phyloP scores from a whole-genome alignment of 306 rosid species.

The Rubus idaeus region DNA sequence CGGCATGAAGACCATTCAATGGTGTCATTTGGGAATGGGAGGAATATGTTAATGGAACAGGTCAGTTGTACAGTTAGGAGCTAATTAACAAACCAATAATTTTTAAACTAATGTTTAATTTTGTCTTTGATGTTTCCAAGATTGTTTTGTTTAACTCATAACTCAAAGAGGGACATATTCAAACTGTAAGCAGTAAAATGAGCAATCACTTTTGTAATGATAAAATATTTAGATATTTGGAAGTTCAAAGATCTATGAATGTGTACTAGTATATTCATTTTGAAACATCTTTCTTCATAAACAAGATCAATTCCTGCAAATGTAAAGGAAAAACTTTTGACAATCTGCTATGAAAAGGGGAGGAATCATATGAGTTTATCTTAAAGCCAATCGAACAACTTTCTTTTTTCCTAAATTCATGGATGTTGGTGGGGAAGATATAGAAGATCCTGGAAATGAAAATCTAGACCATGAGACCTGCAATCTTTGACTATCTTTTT shows the following conservation, averaged over 20 bases:
- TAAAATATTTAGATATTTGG: background rate
- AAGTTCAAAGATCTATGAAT: background rate
- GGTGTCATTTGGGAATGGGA: conserved; percentile 4
- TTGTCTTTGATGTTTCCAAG: conserved; percentile 7
- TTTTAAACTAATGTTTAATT: background rate
- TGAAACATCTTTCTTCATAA: background rate
- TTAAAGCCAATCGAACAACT: conserved; percentile 14
- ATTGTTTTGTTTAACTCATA: background rate
- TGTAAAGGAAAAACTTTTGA: conserved; percentile 15
- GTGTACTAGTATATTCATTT: background rate
- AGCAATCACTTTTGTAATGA: background rate
- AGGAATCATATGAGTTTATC: background rate
- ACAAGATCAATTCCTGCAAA: background rate
- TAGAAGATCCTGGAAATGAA: conserved; percentile 22
- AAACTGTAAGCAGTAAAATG: background rate
- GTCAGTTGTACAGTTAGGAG: background rate
- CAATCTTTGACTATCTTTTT: conserved; percentile 6
- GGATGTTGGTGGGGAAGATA: conserved; percentile 8
- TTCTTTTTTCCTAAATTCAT: conserved; percentile 14
- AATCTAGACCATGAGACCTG: background rate
- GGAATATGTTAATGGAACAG: background rate
- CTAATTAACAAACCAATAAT: background rate
- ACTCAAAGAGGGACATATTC: background rate
- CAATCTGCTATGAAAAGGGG: conserved; percentile 23
- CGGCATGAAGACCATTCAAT: conserved; percentile 18